phyloP scores from a whole-genome alignment of 148 eudicot genomes.

The Vaccinium vitisidaea region DNA sequence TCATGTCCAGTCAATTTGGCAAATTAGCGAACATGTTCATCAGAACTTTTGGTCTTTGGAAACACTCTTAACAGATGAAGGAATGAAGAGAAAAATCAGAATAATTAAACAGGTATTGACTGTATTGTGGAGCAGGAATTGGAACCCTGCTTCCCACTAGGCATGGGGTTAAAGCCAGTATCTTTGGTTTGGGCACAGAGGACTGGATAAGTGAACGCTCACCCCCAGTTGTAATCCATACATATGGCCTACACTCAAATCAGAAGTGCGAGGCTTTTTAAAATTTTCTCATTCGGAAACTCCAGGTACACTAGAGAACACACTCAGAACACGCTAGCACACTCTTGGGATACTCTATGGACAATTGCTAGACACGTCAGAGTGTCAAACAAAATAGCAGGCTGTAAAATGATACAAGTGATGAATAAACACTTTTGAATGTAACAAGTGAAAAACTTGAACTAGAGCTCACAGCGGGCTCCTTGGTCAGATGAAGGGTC shows the following conservation, averaged over 20 bases:
- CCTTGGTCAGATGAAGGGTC: neutral
- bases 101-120: too few relatives aligned
- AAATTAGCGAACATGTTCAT: too few relatives aligned
- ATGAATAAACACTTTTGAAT: neutral
- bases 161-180: too few relatives aligned
- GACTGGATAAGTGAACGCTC: too few relatives aligned
- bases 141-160: too few relatives aligned
- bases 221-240: neutral
- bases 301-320: neutral
- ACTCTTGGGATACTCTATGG: neutral
- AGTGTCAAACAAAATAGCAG: neutral
- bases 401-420: neutral
- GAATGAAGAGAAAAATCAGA: too few relatives aligned
- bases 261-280: neutral
- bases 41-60: too few relatives aligned
- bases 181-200: too few relatives aligned
- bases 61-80: too few relatives aligned
- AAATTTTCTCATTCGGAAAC: neutral
- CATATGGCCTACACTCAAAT: neutral
- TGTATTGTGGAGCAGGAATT: too few relatives aligned
- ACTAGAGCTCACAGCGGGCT: neutral
- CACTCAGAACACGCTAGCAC: neutral
- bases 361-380: neutral
- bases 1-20: too few relatives aligned
- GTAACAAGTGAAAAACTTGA: neutral